A percentile compares a stretch with the other conserved stretches of the same genome.
These are phyloP conservation scores for Xylaria sp. DNA, from an alignment of 495 filamentous ascomycete genomes.

Conservation along the genomic window DNA sequence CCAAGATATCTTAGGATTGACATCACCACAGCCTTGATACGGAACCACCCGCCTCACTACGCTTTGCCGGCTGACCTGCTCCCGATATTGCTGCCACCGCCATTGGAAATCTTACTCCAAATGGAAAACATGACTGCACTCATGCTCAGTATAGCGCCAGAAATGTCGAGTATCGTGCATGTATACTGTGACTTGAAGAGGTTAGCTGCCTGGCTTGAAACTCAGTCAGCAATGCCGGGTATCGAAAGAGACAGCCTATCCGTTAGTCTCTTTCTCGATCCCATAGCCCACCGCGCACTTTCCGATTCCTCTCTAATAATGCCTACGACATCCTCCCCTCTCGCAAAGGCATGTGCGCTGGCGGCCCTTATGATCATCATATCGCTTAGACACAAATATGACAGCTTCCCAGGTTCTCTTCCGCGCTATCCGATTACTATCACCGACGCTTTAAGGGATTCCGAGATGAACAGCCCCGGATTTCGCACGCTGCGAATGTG, in stretches of 20 bases:
- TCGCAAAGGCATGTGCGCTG: conserved; percentile 26
- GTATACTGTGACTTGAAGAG: conserved; percentile 26
- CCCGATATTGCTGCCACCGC: conserved; percentile 23
- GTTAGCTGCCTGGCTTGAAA: conserved; percentile 24
- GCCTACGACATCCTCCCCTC: conserved; percentile 9
- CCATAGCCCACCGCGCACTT: conserved; percentile 29
- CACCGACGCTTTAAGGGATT: conserved; percentile 22
- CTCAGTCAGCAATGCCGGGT: conserved; percentile 19
- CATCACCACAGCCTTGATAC: conserved; percentile 28
- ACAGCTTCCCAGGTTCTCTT: conserved; percentile 26
- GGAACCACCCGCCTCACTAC: conserved; percentile 28
- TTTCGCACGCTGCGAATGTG: conserved; percentile 25
- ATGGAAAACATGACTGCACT: conserved; percentile 22
- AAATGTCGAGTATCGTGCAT: conserved; percentile 27
- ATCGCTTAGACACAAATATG: conserved; percentile 26
- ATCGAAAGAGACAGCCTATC: conserved; percentile 29
- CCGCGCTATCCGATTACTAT: conserved; percentile 25
- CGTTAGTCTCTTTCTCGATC: conserved; percentile 31
- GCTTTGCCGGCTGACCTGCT: conserved; percentile 31
- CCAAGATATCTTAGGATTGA: conserved; percentile 30
- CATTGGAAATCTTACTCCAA: background rate
- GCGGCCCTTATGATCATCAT: conserved; percentile 29
- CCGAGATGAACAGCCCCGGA: conserved; percentile 6
- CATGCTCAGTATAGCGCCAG: conserved; percentile 29
- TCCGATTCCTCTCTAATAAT: conserved; percentile 20